Conservation (phyloP, 192 early-diverging fungal genomes). For the Spizellomyces sp. region DNA sequence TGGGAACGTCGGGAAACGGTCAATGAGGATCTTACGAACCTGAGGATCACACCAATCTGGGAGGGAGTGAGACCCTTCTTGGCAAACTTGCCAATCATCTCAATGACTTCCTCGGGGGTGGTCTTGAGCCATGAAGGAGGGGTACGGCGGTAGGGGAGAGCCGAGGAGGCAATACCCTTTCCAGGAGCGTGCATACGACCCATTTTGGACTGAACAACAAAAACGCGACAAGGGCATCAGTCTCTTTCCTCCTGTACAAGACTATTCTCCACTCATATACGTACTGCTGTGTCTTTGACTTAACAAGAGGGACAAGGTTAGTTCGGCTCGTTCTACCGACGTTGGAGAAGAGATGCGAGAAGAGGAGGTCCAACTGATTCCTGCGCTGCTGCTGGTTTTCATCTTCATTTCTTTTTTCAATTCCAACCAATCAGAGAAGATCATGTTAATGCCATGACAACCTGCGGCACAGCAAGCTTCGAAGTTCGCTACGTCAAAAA, state of each 20-base stretch:
- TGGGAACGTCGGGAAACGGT: neutral
- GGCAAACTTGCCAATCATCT: conserved; percentile 98
- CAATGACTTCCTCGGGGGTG: conserved; percentile 94
- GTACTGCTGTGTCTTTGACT: no score
- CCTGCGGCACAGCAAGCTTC: conserved; percentile 1
- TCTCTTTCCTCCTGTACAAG: no score
- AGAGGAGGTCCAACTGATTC: neutral
- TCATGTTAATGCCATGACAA: neutral
- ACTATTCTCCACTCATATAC: no score
- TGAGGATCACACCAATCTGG: conserved; percentile 96
- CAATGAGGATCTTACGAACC: conserved; percentile 12
- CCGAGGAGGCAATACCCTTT: conserved; percentile 90
- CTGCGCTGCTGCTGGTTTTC: no score
- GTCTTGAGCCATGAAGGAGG: conserved; percentile 98
- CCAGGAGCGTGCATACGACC: conserved; percentile 90
- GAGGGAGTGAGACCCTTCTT: conserved; percentile 99
- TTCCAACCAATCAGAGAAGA: no score
- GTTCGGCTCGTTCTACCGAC: neutral
- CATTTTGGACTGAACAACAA: conserved; percentile 22
- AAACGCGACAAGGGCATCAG: no score
- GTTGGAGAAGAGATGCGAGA: conserved; percentile 3
- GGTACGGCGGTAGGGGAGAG: conserved; percentile 95
- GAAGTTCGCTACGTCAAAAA: no score
- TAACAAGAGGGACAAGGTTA: neutral
- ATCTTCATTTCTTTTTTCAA: no score